Percentiles rank a stretch among this genome's conserved stretches.
These are phyloP conservation scores for Triticum timopheevii DNA, from an alignment of 176 grass and related monocot genomes.

Conservation along the genomic window DNA sequence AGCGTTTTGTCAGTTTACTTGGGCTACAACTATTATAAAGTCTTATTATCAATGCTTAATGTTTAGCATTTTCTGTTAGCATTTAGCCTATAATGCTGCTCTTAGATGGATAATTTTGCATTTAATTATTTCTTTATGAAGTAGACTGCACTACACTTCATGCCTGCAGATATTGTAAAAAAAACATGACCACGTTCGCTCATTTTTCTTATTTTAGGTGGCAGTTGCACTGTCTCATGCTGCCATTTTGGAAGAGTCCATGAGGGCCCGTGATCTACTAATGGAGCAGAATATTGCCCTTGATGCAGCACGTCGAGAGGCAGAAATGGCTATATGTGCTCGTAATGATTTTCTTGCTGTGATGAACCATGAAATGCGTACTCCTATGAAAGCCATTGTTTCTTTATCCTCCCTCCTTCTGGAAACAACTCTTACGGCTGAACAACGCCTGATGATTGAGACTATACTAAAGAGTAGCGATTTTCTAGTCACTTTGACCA, in stretches of 20 bases:
- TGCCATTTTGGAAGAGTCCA: slow-evolving; percentile 93
- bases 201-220: slow-evolving; percentile 53
- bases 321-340: slow-evolving; percentile 87
- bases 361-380: slow-evolving; percentile 96
- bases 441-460: slow-evolving; percentile 89
- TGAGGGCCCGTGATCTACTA: slow-evolving; percentile 73
- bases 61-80: neutral
- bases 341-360: slow-evolving; percentile 91
- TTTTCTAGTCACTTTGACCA: slow-evolving; percentile 76
- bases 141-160: slow-evolving; percentile 6
- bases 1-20: neutral
- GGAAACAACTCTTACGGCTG: slow-evolving; percentile 77
- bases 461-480: slow-evolving; percentile 75
- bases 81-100: slow-evolving; percentile 3
- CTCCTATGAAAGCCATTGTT: slow-evolving; percentile 75
- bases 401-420: slow-evolving; percentile 80
- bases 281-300: slow-evolving; percentile 97
- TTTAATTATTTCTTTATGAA: neutral
- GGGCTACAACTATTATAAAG: neutral
- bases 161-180: neutral
- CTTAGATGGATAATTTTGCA: neutral
- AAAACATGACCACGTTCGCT: neutral
- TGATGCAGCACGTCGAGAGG: slow-evolving; percentile 66
- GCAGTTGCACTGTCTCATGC: slow-evolving; percentile 95
- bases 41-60: neutral